A percentile compares a stretch with the other conserved stretches of the same genome.
These are phyloP conservation scores for Asclepias syriaca DNA, from an alignment of 257 asterid genomes.

Conservation along the genomic window DNA sequence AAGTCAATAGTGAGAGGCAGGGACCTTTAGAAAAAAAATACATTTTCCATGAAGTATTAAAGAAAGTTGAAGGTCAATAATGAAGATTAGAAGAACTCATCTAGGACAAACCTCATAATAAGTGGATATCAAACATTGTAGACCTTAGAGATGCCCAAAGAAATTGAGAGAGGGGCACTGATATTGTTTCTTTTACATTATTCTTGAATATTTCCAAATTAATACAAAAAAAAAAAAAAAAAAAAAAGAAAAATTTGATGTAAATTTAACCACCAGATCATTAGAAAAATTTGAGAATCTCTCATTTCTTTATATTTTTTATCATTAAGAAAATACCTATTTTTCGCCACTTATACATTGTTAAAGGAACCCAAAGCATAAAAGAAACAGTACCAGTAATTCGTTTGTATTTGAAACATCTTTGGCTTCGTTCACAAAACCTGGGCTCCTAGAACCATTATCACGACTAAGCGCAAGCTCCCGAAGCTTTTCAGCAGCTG, in stretches of 20 bases:
- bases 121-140: neutral
- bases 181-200: neutral
- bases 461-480: slow-evolving; percentile 54
- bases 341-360: neutral
- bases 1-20: slow-evolving; percentile 14
- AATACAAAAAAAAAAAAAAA: neutral
- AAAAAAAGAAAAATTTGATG: neutral
- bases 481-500: slow-evolving; percentile 65
- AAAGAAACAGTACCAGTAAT: slow-evolving; percentile 53
- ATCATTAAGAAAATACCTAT: neutral
- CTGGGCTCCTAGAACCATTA: slow-evolving; percentile 44
- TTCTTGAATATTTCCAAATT: neutral
- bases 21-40: neutral
- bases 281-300: neutral
- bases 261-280: neutral
- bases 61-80: neutral
- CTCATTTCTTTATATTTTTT: slow-evolving; percentile 1
- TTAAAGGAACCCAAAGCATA: neutral
- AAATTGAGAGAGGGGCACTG: neutral
- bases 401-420: slow-evolving; percentile 53
- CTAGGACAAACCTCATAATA: neutral
- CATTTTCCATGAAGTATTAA: slow-evolving; percentile 3
- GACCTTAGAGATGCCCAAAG: neutral
- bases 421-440: slow-evolving; percentile 49
- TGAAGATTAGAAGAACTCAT: neutral